Evolutionary conservation across 1,139 yeast species (phyloP).

Genomic region (Candida albicans): DNA sequence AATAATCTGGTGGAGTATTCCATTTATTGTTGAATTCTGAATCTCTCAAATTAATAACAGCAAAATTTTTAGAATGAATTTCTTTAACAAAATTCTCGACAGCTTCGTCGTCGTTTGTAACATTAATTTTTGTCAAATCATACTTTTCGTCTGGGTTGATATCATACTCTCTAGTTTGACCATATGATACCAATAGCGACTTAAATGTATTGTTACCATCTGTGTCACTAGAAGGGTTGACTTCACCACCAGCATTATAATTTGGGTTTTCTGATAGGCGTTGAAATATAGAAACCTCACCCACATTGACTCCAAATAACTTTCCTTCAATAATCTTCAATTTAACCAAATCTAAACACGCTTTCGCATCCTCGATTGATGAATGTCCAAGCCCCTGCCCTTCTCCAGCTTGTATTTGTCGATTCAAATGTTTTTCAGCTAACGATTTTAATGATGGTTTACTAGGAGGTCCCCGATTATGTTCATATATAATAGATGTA

Average conservation of each 20-base stretch:
- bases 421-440: constrained; percentile 52
- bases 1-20: constrained; percentile 18
- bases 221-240: too few species aligned
- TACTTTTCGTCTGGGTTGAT: constrained; percentile 23
- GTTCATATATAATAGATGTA: constrained; percentile 66
- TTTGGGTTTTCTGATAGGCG: constrained; percentile 19
- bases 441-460: constrained; percentile 77
- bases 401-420: constrained; percentile 61
- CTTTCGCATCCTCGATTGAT: constrained; percentile 79
- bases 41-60: constrained; percentile 59
- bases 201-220: constrained; percentile 20
- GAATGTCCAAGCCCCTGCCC: constrained; percentile 68
- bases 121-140: constrained; percentile 32
- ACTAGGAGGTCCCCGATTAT: constrained; percentile 74
- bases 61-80: constrained; percentile 38
- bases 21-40: constrained; percentile 47
- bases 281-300: constrained; percentile 34
- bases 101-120: constrained; percentile 60
- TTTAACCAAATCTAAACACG: constrained; percentile 77
- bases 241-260: constrained; percentile 7
- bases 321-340: constrained; percentile 66
- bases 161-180: constrained; percentile 5
- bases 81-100: constrained; percentile 40
- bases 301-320: constrained; percentile 56
- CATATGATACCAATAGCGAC: constrained; percentile 43